Evolutionary conservation across 495 filamentous ascomycete species (phyloP).

Genomic region (Amphirosellinia nigrospora): DNA sequence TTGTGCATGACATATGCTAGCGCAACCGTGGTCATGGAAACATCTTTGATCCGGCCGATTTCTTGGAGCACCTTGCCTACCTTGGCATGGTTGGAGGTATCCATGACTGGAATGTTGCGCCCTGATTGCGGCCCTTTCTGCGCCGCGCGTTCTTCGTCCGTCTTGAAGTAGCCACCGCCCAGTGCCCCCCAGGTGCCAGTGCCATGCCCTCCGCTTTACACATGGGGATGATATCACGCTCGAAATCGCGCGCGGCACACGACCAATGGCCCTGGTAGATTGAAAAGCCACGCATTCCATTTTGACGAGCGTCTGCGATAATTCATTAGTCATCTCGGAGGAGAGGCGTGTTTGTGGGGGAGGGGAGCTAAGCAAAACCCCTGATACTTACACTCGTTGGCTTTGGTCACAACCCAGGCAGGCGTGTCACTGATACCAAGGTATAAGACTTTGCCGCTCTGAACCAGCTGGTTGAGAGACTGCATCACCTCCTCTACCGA

Average conservation of each 20-base stretch:
- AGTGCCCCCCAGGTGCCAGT: not conserved
- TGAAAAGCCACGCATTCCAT: constrained; percentile 6
- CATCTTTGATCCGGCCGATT: constrained; percentile 1
- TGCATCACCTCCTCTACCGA: not conserved
- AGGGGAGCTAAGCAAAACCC: not conserved
- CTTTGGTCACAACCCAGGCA: not conserved
- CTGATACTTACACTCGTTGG: not conserved
- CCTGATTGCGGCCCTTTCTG: not conserved
- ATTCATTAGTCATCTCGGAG: not conserved
- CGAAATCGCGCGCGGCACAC: not conserved
- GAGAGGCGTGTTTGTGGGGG: too few species aligned
- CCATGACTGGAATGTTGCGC: constrained; percentile 1
- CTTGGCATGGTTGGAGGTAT: constrained; percentile 4
- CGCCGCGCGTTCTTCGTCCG: not conserved
- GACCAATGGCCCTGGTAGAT: constrained; percentile 4
- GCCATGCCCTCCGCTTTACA: constrained; percentile 1
- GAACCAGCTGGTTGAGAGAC: not conserved
- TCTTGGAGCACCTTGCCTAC: not conserved
- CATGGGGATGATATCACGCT: constrained; percentile 6
- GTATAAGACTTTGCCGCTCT: constrained; percentile 4
- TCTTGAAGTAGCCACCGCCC: constrained; percentile 3
- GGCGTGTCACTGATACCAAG: constrained; percentile 7
- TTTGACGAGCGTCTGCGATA: constrained; percentile 5
- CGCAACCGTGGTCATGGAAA: not conserved
- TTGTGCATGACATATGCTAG: constrained; percentile 3